phyloP scores from a whole-genome alignment of 179 eudicot species.

The Beta corolliflora region DNA sequence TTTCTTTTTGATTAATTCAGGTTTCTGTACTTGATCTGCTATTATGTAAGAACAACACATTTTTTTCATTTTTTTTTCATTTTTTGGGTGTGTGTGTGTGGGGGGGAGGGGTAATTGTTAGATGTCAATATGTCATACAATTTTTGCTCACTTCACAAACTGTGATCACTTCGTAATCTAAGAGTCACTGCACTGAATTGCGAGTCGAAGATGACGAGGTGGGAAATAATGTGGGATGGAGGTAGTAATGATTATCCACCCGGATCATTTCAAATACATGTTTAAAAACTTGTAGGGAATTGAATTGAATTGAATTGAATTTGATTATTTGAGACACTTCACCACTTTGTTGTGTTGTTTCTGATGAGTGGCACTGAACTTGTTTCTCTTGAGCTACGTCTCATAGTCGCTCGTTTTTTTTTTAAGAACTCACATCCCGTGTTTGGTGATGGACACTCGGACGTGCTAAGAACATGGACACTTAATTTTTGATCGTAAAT shows the following conservation, averaged over 20 bases:
- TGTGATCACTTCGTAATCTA: too few relatives aligned
- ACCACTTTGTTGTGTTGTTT: too few relatives aligned
- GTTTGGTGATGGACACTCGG: not conserved
- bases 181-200: too few relatives aligned
- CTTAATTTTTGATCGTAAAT: not conserved
- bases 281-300: not conserved
- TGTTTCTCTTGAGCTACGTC: not conserved
- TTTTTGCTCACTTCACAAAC: not conserved
- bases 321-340: too few relatives aligned
- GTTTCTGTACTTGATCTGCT: slow-evolving; percentile 1
- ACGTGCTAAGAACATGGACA: not conserved
- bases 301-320: too few relatives aligned
- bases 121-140: not conserved
- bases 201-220: not conserved
- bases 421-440: not conserved
- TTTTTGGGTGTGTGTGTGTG: too few relatives aligned
- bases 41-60: not conserved
- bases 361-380: too few relatives aligned
- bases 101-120: too few relatives aligned
- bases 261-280: not conserved
- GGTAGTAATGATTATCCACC: not conserved
- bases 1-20: not conserved
- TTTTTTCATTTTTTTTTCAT: not conserved
- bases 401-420: not conserved
- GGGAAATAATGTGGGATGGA: not conserved